Evolutionary conservation across 805 yeast genomes (phyloP).

Genomic region (Pichia paraexigua): DNA sequence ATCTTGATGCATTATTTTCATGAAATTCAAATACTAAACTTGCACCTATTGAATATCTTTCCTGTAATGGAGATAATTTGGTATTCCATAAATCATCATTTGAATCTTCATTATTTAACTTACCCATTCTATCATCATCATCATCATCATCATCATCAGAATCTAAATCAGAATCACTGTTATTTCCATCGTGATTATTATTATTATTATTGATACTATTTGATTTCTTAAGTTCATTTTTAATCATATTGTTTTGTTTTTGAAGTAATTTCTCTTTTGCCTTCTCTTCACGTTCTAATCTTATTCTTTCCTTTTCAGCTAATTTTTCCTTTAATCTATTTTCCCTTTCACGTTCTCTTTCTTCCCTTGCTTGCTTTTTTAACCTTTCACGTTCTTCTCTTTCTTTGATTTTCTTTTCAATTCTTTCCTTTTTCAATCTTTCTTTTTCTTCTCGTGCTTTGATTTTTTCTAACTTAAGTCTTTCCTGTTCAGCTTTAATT

Average conservation of each 20-base stretch:
- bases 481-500: conserved; percentile 15
- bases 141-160: conserved; percentile 11
- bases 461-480: conserved; percentile 13
- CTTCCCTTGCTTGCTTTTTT: conserved; percentile 17
- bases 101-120: conserved; percentile 11
- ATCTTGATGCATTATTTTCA: conserved; percentile 73
- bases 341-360: conserved; percentile 20
- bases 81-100: conserved; percentile 36
- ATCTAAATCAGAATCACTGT: conserved; percentile 9
- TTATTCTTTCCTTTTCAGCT: conserved; percentile 19
- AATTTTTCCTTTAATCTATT: conserved; percentile 17
- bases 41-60: conserved; percentile 57
- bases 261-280: conserved; percentile 11
- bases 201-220: background rate
- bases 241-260: conserved; percentile 7
- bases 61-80: conserved; percentile 70
- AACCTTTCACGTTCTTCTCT: conserved; percentile 16
- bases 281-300: conserved; percentile 16
- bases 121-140: conserved; percentile 11
- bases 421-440: background rate
- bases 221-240: background rate
- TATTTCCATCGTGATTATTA: conserved; percentile 5
- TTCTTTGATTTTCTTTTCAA: conserved; percentile 16
- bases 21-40: conserved; percentile 77
- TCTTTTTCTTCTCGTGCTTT: conserved; percentile 13